Evolutionary conservation across 2,329 filamentous ascomycete genomes (phyloP), one percentile per base, ranked within the genome.

Genomic region (Westerdykella sp.): DNA sequence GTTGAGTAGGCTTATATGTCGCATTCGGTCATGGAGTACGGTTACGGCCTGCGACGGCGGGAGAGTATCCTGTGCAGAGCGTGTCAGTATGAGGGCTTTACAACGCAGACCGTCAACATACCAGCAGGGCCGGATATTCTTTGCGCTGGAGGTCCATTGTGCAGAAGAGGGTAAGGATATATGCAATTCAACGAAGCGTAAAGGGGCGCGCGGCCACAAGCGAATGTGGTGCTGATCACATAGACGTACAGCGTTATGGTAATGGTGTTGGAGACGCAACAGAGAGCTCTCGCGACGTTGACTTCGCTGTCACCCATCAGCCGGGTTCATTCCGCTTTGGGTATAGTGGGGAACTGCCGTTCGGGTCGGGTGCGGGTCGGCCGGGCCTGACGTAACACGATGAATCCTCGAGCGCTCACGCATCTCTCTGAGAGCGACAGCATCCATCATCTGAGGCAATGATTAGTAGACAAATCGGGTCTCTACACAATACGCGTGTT

Each of bases 41-140:
- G 80, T 77, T 32, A 89, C 86, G 47, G 93, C 90, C 72, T 93
- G 87, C 55, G 72, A 72, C 21, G 93, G 91, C 67, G 87, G 81
- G 59, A 98, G 77, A 60, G 80, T 79, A 55, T 84, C 83, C 91
- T 97, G 56, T 38, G 49, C 46, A 41, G 38, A 48, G 9, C 39
- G 49, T 43, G 59, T 67, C 55, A 60, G 62, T 54, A 55, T 56
- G 49, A 46, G 51, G 37, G 44, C 48, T 46, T 47, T 45, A 46
- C 42, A 45, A 34, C 18, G 52, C 51, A 39, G 46, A 30, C 42
- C 49, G 47, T 53, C 45, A 47, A 70, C 85, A 76, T 77, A 96
- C 91, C 83, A 95, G 83, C 80, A 97, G 84, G 57, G 83, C 84
- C 68, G 91, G 89, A 76, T 97, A 97, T 71, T 96, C 91, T 69